Conservation (phyloP, 75 land plant species). For the Adiantum capillusveneris region DNA sequence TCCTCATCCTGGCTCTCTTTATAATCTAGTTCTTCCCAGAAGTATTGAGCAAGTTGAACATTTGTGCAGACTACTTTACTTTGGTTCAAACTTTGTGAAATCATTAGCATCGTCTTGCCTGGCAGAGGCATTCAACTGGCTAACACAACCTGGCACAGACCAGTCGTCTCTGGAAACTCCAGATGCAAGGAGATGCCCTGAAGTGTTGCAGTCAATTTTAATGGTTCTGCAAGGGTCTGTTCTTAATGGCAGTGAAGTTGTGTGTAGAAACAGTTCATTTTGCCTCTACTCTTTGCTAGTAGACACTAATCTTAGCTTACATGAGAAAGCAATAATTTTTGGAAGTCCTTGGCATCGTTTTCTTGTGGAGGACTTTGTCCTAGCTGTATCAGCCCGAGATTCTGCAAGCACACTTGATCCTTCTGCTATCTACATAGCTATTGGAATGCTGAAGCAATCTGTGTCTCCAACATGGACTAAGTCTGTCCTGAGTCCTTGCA, state of each 20-base stretch:
- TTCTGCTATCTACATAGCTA: background rate
- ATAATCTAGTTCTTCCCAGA: background rate
- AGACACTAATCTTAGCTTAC: conserved; percentile 22
- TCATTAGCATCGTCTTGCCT: conserved; percentile 58
- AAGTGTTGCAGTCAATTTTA: conserved; percentile 31
- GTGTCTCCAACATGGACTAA: background rate
- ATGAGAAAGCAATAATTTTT: conserved; percentile 20
- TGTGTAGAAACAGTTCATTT: conserved; percentile 40
- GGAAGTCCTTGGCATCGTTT: conserved; percentile 49
- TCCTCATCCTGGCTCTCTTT: too few relatives aligned
- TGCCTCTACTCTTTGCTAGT: conserved; percentile 42
- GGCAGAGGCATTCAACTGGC: conserved; percentile 34
- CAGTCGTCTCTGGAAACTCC: conserved; percentile 3
- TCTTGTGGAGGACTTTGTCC: conserved; percentile 53
- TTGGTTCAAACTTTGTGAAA: conserved; percentile 47
- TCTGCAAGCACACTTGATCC: background rate
- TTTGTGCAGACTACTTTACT: conserved; percentile 62
- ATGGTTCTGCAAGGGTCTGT: conserved; percentile 58
- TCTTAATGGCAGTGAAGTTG: conserved; percentile 30
- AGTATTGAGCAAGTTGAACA: background rate
- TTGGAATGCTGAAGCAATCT: background rate
- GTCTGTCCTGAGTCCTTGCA: background rate
- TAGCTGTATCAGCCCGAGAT: conserved; percentile 37
- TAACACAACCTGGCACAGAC: conserved; percentile 24
- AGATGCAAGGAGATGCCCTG: conserved; percentile 25